phyloP scores from a whole-genome alignment of 257 asterid species.

The Gardenia jasminoides region DNA sequence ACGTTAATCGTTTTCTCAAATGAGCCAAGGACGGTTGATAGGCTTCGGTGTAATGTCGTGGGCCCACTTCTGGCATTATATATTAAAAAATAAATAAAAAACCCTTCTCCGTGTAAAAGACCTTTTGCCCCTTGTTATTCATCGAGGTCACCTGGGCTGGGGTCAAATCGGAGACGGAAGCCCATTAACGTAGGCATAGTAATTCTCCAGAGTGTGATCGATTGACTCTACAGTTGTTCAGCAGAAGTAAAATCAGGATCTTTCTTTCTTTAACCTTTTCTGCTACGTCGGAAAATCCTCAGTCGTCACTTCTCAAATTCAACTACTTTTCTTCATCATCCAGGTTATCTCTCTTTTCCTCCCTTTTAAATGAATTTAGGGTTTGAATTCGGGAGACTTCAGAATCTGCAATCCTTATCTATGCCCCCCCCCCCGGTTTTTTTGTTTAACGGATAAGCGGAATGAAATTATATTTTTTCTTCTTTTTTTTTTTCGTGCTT shows the following conservation, averaged over 20 bases:
- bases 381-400: background rate
- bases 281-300: background rate
- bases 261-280: background rate
- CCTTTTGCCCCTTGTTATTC: background rate
- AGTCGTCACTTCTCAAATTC: background rate
- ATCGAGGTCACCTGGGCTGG: too few species aligned
- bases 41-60: too few species aligned
- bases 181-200: background rate
- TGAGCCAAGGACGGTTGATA: too few species aligned
- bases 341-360: background rate
- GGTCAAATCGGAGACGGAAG: background rate
- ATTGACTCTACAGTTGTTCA: background rate
- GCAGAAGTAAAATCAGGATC: background rate
- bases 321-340: background rate
- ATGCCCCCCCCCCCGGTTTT: too few species aligned
- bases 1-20: too few species aligned
- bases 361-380: background rate
- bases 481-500: background rate
- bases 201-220: too few species aligned
- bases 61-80: background rate
- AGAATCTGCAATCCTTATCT: background rate
- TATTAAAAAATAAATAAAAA: too few species aligned
- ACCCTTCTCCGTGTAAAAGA: too few species aligned
- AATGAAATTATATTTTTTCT: background rate
- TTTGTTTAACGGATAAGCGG: background rate